Base-by-base conservation (phyloP, 352 stramenopile genomes). In the Globisporangium cystogenes region DNA sequence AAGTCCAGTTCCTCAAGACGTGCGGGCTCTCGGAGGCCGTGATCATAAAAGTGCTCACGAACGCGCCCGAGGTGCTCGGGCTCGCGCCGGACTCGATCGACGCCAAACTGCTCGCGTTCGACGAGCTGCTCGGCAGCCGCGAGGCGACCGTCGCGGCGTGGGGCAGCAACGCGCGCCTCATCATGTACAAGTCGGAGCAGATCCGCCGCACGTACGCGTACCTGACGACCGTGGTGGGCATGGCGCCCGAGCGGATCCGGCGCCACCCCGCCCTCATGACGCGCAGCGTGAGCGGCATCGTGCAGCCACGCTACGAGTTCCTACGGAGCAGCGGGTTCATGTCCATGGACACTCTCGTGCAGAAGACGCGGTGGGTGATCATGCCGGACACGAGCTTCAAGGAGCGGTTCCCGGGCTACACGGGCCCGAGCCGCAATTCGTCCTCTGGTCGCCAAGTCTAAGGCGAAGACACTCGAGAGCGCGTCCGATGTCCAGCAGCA, bases 111-210 rank as follows among this genome's bases (percentile, higher is more conserved):
- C 26, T 60, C 8, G 48, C 60, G 21, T 31, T 86, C 29, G 64
- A 85, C 18, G 55, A 65, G 16, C 56, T 82, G 35, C 72, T 82
- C 45, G 74, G 77, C 14, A 29, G n/a, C 3, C 33, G 48, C 10
- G 63, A 63, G 7, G 48, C 45, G 26, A 70, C 57, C 0, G 26
- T 57, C 6, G 16, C 27, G 2, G 36, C 70, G 23, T 70, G 76
- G 59, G 8, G 56, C 5, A 37, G 33, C 1, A 72, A 65, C 27
- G 53, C 59, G 15, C 72, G 70, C 39, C 53, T 87, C 21, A 61
- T 87, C 33, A 87, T 86, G 74, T 62, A 55, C 62, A 87, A 79
- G 58, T 51, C 67, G 5, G 53, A 53, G 31, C 46, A 65, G 37
- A 57, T 88, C n/a, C 55, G 57, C 14, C 64, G 59, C 18, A 62